Evolutionary conservation across 2,329 filamentous ascomycete species (phyloP), one percentile per base, ranked within the genome.

Genomic region (Eurotiales sp.): DNA sequence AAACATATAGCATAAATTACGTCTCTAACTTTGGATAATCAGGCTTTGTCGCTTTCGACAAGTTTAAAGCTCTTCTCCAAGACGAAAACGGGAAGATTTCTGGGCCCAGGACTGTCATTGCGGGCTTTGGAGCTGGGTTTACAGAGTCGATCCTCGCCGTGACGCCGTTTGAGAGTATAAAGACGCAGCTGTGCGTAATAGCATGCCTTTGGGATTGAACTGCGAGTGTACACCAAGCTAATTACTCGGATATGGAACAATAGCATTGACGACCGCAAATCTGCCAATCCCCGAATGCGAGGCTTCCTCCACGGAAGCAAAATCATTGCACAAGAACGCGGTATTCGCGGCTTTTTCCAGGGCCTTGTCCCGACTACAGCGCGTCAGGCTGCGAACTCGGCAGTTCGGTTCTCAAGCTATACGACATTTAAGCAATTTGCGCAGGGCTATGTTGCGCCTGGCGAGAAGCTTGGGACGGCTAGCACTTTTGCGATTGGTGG

Each of bases 121-220:
- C 91, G 36, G 93, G 93, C 3, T 96, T 99, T 65, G 89, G 92
- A 53, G 93, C 93, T 8, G 93, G 93, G 51, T 88, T 95, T 46
- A 97, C 92, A 2, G 93, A 99, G 75, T 95, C 88, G 3, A 74
- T 96, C 46, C 75, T 99, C 3, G 93, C 93, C 10, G 93, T 99
- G 29, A 99, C 93, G 29, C 93, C 93, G 0, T 96, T 95, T 53
- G 93, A 99, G 74, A 95, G 89, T 64, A 96, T 99, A 73, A 99
- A 99, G 78, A 99, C 93, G 46, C 95, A 95, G 60, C 76, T 99
- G 81, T 87, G 67, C n/a, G n/a, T n/a, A n/a, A n/a, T n/a, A n/a
- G n/a, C n/a, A n/a, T n/a, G n/a, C n/a, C n/a, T n/a, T n/a, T n/a
- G 49, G 75, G 69, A 43, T 30, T 36, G 14, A 15, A 34, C 30